Evolutionary conservation across 108 stramenopile genomes (phyloP).

Genomic region (Conticribra guillardii): DNA sequence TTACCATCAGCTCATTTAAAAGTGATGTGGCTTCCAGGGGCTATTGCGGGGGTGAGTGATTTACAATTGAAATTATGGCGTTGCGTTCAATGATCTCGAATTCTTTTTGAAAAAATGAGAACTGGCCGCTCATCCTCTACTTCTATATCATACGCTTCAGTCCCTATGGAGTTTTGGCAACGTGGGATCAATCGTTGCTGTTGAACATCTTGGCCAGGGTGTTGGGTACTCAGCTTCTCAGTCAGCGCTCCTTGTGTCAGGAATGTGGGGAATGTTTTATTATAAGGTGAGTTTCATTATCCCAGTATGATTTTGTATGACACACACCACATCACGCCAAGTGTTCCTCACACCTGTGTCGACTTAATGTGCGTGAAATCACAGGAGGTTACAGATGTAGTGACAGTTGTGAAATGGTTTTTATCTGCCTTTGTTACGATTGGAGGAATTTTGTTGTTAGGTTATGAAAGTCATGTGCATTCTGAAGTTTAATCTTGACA

Average conservation of each 20-base stretch:
- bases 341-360: too few species aligned
- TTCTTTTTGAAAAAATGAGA: too few species aligned
- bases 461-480: constrained; percentile 56
- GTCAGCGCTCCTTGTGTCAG: constrained; percentile 44
- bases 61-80: too few species aligned
- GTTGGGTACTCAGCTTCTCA: constrained; percentile 73
- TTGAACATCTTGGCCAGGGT: constrained; percentile 77
- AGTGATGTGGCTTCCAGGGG: constrained; percentile 64
- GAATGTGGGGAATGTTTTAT: constrained; percentile 83
- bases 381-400: constrained; percentile 62
- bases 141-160: too few species aligned
- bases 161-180: constrained; percentile 71
- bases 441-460: constrained; percentile 71
- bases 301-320: neutral
- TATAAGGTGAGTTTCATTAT: constrained; percentile 37
- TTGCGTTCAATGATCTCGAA: too few species aligned
- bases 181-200: constrained; percentile 73
- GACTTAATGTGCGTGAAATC: too few species aligned
- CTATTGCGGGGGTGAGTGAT: constrained; percentile 52
- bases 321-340: too few species aligned
- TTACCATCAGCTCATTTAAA: constrained; percentile 59
- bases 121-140: too few species aligned
- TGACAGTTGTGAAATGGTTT: constrained; percentile 69
- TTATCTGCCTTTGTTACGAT: constrained; percentile 67
- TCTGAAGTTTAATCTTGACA: too few species aligned